Evolutionary conservation across 2,329 filamentous ascomycete species (phyloP).

Genomic region (Penicillium sp.): DNA sequence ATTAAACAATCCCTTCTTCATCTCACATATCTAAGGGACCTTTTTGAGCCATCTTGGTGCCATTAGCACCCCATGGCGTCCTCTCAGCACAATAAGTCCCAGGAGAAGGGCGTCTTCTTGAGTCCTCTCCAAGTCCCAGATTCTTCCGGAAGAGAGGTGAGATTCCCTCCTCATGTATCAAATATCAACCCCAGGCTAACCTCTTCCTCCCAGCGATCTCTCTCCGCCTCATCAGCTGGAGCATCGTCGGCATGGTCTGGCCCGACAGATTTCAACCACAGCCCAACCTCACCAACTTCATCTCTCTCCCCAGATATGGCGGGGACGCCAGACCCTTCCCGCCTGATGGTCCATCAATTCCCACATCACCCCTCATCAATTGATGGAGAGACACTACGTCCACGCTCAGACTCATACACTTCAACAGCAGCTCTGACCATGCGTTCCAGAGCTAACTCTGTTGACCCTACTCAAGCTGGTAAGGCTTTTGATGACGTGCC

Average conservation of each 20-base stretch:
- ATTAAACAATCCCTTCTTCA: neutral
- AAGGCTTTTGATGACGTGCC: slow-evolving; percentile 45
- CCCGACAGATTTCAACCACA: slow-evolving; percentile 27
- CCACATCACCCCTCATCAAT: slow-evolving; percentile 41
- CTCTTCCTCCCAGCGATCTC: slow-evolving; percentile 20
- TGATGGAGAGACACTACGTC: slow-evolving; percentile 50
- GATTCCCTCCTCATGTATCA: neutral
- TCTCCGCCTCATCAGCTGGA: slow-evolving; percentile 23
- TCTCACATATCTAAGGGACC: slow-evolving; percentile 9
- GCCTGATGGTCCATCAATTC: slow-evolving; percentile 32
- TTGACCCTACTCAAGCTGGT: slow-evolving; percentile 21
- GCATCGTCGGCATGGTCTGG: slow-evolving; percentile 25
- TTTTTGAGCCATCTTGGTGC: slow-evolving; percentile 8
- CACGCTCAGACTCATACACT: slow-evolving; percentile 47
- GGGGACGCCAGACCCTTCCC: slow-evolving; percentile 27
- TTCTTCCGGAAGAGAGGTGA: slow-evolving; percentile 27
- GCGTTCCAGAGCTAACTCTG: slow-evolving; percentile 41
- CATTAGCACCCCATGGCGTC: slow-evolving; percentile 21
- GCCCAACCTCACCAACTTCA: slow-evolving; percentile 22
- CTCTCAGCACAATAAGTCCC: slow-evolving; percentile 5
- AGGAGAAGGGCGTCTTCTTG: slow-evolving; percentile 21
- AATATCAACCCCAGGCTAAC: slow-evolving; percentile 8
- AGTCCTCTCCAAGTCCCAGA: slow-evolving; percentile 23
- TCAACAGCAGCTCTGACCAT: slow-evolving; percentile 41
- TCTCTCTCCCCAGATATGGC: slow-evolving; percentile 32